A percentile compares a stretch with the other conserved stretches of the same genome.
These are phyloP conservation scores for Kodamaea sp. DNA, from an alignment of 1,139 yeast species.

Conservation along the genomic window DNA sequence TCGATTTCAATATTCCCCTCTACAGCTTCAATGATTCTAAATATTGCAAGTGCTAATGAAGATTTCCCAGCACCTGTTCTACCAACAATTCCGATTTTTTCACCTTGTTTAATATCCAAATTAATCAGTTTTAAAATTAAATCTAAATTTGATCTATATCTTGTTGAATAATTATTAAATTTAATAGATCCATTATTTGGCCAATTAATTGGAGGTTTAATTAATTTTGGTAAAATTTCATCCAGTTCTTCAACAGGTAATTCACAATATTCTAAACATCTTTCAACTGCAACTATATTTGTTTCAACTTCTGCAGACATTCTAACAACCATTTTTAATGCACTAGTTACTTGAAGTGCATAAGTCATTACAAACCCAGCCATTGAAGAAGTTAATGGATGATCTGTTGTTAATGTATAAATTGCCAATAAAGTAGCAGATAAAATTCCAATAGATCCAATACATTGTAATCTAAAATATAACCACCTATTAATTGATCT, in stretches of 20 bases:
- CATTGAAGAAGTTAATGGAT: slow-evolving; percentile 59
- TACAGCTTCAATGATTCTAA: slow-evolving; percentile 77
- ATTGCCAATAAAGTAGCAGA: slow-evolving; percentile 56
- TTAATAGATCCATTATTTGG: slow-evolving; percentile 71
- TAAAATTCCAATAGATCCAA: slow-evolving; percentile 63
- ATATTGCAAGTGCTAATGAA: slow-evolving; percentile 81
- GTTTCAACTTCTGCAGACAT: slow-evolving; percentile 72
- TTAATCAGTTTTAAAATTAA: slow-evolving; percentile 72
- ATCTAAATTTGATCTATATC: slow-evolving; percentile 82
- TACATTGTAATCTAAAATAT: slow-evolving; percentile 60
- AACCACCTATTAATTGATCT: slow-evolving; percentile 70
- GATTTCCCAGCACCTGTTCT: slow-evolving; percentile 98
- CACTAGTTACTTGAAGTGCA: slow-evolving; percentile 60
- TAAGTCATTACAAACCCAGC: slow-evolving; percentile 74
- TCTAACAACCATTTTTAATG: slow-evolving; percentile 59
- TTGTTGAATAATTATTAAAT: slow-evolving; percentile 74
- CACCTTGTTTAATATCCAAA: slow-evolving; percentile 65
- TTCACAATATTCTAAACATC: slow-evolving; percentile 69
- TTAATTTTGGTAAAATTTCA: slow-evolving; percentile 14
- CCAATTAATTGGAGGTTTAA: slow-evolving; percentile 55
- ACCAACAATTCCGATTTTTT: slow-evolving; percentile 92
- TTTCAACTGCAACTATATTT: slow-evolving; percentile 71
- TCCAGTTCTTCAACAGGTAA: slow-evolving; percentile 53
- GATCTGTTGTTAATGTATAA: slow-evolving; percentile 17
- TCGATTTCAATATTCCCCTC: slow-evolving; percentile 54